These are phyloP conservation scores for Penicillium robsamsonii DNA, from an alignment of 495 filamentous ascomycete genomes.

Conservation along the genomic window DNA sequence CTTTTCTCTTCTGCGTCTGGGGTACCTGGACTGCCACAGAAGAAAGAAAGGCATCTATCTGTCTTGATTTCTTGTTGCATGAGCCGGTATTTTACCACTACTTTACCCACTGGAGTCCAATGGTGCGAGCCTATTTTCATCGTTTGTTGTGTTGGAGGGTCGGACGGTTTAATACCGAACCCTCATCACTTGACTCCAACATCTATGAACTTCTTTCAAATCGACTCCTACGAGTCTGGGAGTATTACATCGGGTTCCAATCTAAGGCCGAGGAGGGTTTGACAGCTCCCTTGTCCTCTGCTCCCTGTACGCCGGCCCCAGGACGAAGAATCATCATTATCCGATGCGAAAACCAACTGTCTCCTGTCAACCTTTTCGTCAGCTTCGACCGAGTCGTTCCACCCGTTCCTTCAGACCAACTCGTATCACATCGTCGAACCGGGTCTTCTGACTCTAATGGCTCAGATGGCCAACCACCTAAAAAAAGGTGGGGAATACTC, in stretches of 20 bases:
- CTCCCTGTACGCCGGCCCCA: constrained; percentile 85
- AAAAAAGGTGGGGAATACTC: constrained; percentile 68
- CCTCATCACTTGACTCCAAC: constrained; percentile 62
- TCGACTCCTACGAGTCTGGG: constrained; percentile 72
- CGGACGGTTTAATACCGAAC: constrained; percentile 70
- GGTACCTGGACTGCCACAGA: constrained; percentile 65
- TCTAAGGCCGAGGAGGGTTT: constrained; percentile 60
- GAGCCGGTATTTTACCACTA: constrained; percentile 75
- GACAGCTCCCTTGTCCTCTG: constrained; percentile 61
- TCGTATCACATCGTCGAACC: constrained; percentile 37
- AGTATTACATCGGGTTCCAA: constrained; percentile 69
- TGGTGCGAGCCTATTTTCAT: constrained; percentile 96
- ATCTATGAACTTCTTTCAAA: constrained; percentile 71
- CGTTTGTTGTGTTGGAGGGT: constrained; percentile 90
- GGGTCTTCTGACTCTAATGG: constrained; percentile 35
- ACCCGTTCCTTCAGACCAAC: constrained; percentile 38
- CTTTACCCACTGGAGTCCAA: constrained; percentile 98
- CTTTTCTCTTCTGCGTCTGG: constrained; percentile 85
- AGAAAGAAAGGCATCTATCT: constrained; percentile 67
- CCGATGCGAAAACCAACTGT: constrained; percentile 71
- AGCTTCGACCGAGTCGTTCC: constrained; percentile 63
- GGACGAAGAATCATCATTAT: constrained; percentile 89
- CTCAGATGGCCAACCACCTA: constrained; percentile 35
- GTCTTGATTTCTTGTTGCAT: constrained; percentile 76
- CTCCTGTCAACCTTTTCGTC: constrained; percentile 57